A percentile compares a stretch with the other conserved stretches of the same genome.
Conservation (phyloP, 257 asterid species). For the Solanum paucissectum region DNA sequence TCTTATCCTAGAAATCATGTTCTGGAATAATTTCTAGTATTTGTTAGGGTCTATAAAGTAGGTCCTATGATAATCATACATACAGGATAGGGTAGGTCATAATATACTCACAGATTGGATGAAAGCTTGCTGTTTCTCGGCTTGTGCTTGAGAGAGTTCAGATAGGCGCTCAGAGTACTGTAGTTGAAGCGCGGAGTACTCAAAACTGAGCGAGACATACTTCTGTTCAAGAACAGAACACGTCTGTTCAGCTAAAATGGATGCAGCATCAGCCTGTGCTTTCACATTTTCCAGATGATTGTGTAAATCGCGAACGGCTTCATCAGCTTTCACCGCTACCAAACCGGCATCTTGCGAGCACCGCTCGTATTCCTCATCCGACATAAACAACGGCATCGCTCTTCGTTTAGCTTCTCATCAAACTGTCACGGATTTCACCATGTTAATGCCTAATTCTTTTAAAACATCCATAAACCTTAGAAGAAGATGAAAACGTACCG, state of each 20-base stretch:
- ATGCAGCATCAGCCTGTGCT: slow-evolving; percentile 83
- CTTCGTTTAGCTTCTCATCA: not conserved
- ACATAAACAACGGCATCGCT: slow-evolving; percentile 71
- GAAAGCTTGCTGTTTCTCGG: slow-evolving; percentile 48
- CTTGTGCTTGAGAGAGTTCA: slow-evolving; percentile 37
- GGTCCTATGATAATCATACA: not conserved
- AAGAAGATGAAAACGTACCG: not conserved
- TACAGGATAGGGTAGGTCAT: not conserved
- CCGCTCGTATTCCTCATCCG: slow-evolving; percentile 64
- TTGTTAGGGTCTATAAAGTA: not conserved
- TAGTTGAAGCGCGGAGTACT: slow-evolving; percentile 42
- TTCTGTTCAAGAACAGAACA: slow-evolving; percentile 79
- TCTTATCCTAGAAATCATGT: not conserved
- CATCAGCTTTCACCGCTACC: slow-evolving; percentile 83
- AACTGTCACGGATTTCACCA: not conserved
- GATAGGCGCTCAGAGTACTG: slow-evolving; percentile 35
- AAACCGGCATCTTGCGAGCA: slow-evolving; percentile 43
- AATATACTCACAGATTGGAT: slow-evolving; percentile 43
- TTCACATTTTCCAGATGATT: slow-evolving; percentile 60
- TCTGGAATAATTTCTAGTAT: not conserved
- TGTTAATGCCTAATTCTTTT: not conserved
- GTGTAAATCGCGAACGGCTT: slow-evolving; percentile 48
- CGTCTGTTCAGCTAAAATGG: slow-evolving; percentile 82
- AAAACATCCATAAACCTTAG: not conserved
- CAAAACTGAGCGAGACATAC: slow-evolving; percentile 66